These are phyloP conservation scores for Dictyostelium discoideum DNA, from an alignment of 78 protist genomes.

Conservation along the genomic window DNA sequence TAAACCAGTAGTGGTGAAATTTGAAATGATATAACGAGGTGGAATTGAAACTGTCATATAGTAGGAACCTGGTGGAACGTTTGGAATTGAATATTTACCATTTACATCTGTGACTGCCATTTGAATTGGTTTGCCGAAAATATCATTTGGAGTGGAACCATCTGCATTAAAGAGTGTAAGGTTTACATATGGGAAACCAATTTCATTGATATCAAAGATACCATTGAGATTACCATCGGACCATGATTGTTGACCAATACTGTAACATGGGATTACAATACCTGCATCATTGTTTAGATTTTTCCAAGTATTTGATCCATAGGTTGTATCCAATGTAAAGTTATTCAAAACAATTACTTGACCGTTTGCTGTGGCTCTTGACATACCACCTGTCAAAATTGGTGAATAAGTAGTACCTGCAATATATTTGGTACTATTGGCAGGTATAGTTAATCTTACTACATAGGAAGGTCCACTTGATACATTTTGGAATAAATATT, in stretches of 20 bases:
- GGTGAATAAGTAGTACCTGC: neutral
- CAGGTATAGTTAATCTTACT: neutral
- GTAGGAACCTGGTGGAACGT: slow-evolving; percentile 38
- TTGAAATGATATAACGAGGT: neutral
- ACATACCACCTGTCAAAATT: neutral
- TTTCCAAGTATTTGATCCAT: neutral
- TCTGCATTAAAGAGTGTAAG: slow-evolving; percentile 27
- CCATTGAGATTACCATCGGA: slow-evolving; percentile 52
- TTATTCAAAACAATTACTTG: neutral
- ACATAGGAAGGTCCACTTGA: neutral
- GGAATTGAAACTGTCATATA: slow-evolving; percentile 10
- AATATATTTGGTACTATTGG: neutral
- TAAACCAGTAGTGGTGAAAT: neutral
- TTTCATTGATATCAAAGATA: slow-evolving; percentile 51
- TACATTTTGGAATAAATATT: slow-evolving; percentile 13
- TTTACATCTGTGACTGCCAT: slow-evolving; percentile 8
- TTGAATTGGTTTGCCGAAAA: neutral
- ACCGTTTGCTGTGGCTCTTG: neutral
- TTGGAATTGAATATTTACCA: slow-evolving; percentile 28
- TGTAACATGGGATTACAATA: slow-evolving; percentile 30
- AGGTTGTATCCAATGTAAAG: neutral
- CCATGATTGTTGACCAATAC: slow-evolving; percentile 30
- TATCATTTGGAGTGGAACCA: neutral
- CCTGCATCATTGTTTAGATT: slow-evolving; percentile 11
- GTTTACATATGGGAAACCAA: slow-evolving; percentile 13